Evolutionary conservation across 2,329 filamentous ascomycete species (phyloP), one percentile per base, ranked within the genome.

Genomic region (Phoma sp.): DNA sequence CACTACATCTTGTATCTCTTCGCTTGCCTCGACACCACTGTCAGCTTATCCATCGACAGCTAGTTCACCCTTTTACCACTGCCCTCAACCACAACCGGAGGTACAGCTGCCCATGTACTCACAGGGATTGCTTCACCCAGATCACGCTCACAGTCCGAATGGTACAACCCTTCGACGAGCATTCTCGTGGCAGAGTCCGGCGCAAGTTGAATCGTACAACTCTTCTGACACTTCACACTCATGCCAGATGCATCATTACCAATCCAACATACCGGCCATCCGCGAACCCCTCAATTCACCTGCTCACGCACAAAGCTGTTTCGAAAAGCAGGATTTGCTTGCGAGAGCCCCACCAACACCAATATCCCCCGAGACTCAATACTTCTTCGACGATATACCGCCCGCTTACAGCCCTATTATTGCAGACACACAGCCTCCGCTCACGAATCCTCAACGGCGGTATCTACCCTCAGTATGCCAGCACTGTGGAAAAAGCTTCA

Each of bases 1-100:
- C 8, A 13, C 14, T 13, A 39, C 4, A 9, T 44, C 43, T 9
- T 25, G 10, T 22, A n/a, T 33, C 5, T 32, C 29, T 4, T 53
- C 44, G n/a, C 23, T 33, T 4, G 23, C 30, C 6, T 30, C 49
- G 8, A 52, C 49, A 5, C 49, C 43, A 4, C 7, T 42, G 0
- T 52, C 49, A 29, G 49, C 42, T 10, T 43, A 52, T 18, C 13
- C 30, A 18, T 30, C 18, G 2, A 46, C 49, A 13, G 49, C 30
- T 25, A n/a, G 30, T 8, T 18, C 30, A 8, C 42, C 49, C 7
- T 42, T 41, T 7, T 9, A 42, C 3, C 0, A 11, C 14, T 52
- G 49, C 42, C 24, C 49, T 13, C 42, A 52, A 22, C 13, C 25
- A 25, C 23, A 29, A 24, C 3, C 11, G 11, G 14, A n/a, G 5